A percentile compares a stretch with the other conserved stretches of the same genome.
Conservation (phyloP, 2,329 filamentous ascomycete species). For the Didymella glomerata region DNA sequence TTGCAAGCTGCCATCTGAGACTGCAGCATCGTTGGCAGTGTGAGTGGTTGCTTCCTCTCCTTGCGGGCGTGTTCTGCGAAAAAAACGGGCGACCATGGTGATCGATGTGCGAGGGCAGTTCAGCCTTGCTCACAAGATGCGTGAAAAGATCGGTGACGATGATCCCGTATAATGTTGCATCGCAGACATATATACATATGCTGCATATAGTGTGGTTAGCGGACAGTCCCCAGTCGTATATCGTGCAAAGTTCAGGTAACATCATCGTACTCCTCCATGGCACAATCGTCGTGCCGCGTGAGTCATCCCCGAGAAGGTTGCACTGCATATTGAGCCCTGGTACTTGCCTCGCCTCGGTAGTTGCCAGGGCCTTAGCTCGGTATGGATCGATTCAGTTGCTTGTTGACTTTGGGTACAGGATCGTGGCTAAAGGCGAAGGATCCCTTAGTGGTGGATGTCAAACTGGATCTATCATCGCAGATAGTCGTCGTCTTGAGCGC, state of each 20-base stretch:
- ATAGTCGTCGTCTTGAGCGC: no score
- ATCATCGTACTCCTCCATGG: conserved; percentile 19
- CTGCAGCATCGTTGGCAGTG: conserved; percentile 16
- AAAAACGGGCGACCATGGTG: conserved; percentile 13
- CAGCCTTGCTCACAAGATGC: no score
- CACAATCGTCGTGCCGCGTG: conserved; percentile 20
- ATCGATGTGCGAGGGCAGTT: not conserved
- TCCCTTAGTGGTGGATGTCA: not conserved
- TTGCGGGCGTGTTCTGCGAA: conserved; percentile 3
- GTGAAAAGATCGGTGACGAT: no score
- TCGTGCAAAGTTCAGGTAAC: not conserved
- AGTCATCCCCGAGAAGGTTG: not conserved
- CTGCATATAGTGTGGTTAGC: not conserved
- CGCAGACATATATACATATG: conserved; percentile 8
- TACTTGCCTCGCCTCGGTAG: conserved; percentile 3
- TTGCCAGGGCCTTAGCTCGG: conserved; percentile 1
- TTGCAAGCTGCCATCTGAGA: conserved; percentile 53
- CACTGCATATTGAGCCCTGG: conserved; percentile 8
- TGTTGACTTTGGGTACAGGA: conserved; percentile 4
- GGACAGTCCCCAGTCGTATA: not conserved
- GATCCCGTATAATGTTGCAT: not conserved
- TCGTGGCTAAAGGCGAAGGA: not conserved
- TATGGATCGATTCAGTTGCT: conserved; percentile 3
- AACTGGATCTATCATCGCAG: not conserved
- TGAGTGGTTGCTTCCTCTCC: not conserved